Evolutionary conservation across 805 yeast genomes (phyloP), one percentile per base, ranked within the genome.

Genomic region (Saccharomyces mikatae): DNA sequence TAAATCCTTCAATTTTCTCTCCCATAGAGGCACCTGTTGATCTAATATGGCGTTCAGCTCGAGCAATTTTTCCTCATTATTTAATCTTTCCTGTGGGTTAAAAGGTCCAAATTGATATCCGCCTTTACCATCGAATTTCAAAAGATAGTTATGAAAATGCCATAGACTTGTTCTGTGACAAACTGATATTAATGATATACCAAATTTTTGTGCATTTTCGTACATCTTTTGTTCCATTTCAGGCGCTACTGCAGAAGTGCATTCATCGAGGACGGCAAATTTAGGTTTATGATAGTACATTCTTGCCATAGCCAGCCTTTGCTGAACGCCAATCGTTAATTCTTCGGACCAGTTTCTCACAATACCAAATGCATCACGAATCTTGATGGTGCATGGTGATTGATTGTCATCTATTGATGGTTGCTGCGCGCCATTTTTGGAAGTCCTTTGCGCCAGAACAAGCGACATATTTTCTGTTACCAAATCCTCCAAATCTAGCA

Each of bases 201-300:
- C 88, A 57, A 87, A 75, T 17, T 77, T 74, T 66, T 86, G 87
- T 0, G 97, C 96, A 63, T 86, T 86, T 51, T 82, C 71, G 65
- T 91, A 91, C 88, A 92, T 90, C 62, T 84, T 82, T 58, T 86
- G 89, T 67, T 91, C 98, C 82, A 90, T 85, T 56, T 86, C 87
- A 10, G 94, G 88, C 0, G 97, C 84, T 1, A 91, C 96, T 1
- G 96, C 92, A 3, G 96, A 89, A 0, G 98, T 91, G 70, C 97
- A 91, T 74, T 91, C 98, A 72, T 91, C 98, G 59, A 91, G 75
- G 27, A 91, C 96, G 0, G 98, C 98, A 76, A 90, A 91, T 69
- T 83, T 86, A 1, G 98, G 98, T 63, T 80, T 79, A 70, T 91
- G 97, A 67, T 90, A 91, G 66, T 87, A 91, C 70, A 91, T 76